Percentiles rank a stretch among this genome's conserved stretches.
Conservation (phyloP, 768 basidiomycete species). For the Leccinum boreale region DNA sequence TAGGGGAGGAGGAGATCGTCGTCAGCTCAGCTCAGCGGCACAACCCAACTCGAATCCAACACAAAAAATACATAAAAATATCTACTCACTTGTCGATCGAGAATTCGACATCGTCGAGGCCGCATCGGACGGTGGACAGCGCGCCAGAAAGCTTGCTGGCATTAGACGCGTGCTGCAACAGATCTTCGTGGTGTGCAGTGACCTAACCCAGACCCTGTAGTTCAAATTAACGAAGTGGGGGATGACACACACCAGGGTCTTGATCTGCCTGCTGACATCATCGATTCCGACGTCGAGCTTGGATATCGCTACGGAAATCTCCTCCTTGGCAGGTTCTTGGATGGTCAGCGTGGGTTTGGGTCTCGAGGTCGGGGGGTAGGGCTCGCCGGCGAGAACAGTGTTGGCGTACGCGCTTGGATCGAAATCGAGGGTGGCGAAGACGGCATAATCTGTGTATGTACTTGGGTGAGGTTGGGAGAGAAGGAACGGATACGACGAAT, state of each 20-base stretch:
- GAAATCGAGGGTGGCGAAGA: slow-evolving; percentile 73
- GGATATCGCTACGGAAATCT: slow-evolving; percentile 85
- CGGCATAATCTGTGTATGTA: slow-evolving; percentile 57
- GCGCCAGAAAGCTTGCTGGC: slow-evolving; percentile 70
- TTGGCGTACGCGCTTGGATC: slow-evolving; percentile 91
- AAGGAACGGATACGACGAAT: not conserved
- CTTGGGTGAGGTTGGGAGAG: not conserved
- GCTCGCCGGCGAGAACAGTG: slow-evolving; percentile 79
- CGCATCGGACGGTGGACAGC: slow-evolving; percentile 60
- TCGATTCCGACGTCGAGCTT: slow-evolving; percentile 87
- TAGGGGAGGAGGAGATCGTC: not conserved
- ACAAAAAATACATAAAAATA: no score
- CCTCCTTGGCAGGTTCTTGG: slow-evolving; percentile 69
- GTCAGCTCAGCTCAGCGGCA: not conserved
- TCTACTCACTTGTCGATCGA: slow-evolving; percentile 71
- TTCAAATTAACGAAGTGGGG: not conserved
- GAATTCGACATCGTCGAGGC: slow-evolving; percentile 68
- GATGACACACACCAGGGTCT: slow-evolving; percentile 59
- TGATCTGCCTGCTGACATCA: slow-evolving; percentile 89
- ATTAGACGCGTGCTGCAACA: slow-evolving; percentile 79
- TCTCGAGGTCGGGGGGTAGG: slow-evolving; percentile 52
- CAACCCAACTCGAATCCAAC: not conserved
- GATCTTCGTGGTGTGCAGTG: slow-evolving; percentile 74
- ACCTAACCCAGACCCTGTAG: slow-evolving; percentile 47
- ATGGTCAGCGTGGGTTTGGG: slow-evolving; percentile 22